Evolutionary conservation across 1,284 basidiomycete genomes (phyloP), one percentile per base, ranked within the genome.

Genomic region (Lentinula novae-zelandiae): DNA sequence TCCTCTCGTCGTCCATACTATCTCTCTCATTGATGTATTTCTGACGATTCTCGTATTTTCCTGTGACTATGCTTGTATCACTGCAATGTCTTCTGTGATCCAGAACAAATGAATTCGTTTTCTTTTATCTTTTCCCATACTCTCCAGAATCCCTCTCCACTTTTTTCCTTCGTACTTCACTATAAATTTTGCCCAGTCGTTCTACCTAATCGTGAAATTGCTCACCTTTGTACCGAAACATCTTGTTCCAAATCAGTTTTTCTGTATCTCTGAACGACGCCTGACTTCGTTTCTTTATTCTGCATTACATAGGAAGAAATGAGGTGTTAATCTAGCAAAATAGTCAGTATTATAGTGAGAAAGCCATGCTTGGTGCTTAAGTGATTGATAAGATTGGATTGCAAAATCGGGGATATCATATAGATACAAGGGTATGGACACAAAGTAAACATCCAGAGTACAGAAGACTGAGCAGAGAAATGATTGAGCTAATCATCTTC

Each of bases 401-500:
- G 27, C 27, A 3, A 27, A 27, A 27, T 27, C 3, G 27, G 22
- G 22, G 27, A 27, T n/a, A 44, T 15, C 15, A n/a, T 20, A 17
- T 44, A 17, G 42, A 15, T 44, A 44, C 42, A 46, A 10, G 7
- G 8, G 44, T 44, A 44, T 44, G 17, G 13, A 39, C 22, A 50
- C 22, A 55, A 12, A 22, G 57, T 33, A 22, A 60, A 50, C 31
- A 27, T 22, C 22, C 22, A 22, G 22, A 3, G 22, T 46, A 34
- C n/a, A 44, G 22, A 34, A 33, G n/a, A 22, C 22, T 27, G 12
- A 34, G 17, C 3, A 17, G 3, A 12, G 17, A 50, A 33, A 15
- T 33, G 27, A 50, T 33, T 49, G 48, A 62, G 63, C 60, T 65
- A 66, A 64, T 66, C 66, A 36, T 82, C 53, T 44, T 58, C 79